Evolutionary conservation across 768 basidiomycete genomes (phyloP).

Genomic region (Hydnum rufescens): DNA sequence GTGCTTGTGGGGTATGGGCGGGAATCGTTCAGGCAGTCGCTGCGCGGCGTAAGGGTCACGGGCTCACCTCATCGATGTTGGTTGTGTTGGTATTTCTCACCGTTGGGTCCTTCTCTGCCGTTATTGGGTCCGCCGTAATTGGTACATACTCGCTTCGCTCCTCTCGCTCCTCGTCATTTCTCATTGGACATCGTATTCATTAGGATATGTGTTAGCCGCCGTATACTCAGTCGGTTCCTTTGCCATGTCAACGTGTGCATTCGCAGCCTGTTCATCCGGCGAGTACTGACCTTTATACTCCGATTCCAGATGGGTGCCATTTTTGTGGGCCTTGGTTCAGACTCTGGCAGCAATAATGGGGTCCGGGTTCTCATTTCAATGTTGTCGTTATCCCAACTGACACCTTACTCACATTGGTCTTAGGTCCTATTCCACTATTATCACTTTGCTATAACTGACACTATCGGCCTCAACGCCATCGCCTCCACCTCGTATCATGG

Average conservation of each 20-base stretch:
- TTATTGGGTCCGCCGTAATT: slow-evolving; percentile 7
- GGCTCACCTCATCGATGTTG: background rate
- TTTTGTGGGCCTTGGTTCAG: slow-evolving; percentile 9
- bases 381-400: background rate
- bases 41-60: background rate
- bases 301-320: slow-evolving; percentile 8
- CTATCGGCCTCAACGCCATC: background rate
- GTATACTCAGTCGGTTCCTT: slow-evolving; percentile 9
- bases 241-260: slow-evolving; percentile 7
- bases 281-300: background rate
- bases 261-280: background rate
- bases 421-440: slow-evolving; percentile 10
- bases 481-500: background rate
- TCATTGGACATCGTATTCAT: background rate
- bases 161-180: background rate
- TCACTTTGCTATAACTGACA: slow-evolving; percentile 5
- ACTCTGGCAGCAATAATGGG: slow-evolving; percentile 9
- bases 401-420: background rate
- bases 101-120: slow-evolving; percentile 5
- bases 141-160: slow-evolving; percentile 1
- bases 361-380: slow-evolving; percentile 5
- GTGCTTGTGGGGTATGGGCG: slow-evolving; percentile 6
- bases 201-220: slow-evolving; percentile 8
- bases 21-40: background rate
- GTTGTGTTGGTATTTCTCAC: slow-evolving; percentile 4